Conservation (phyloP, 176 grass and related monocot genomes). For the Puya raimondii region DNA sequence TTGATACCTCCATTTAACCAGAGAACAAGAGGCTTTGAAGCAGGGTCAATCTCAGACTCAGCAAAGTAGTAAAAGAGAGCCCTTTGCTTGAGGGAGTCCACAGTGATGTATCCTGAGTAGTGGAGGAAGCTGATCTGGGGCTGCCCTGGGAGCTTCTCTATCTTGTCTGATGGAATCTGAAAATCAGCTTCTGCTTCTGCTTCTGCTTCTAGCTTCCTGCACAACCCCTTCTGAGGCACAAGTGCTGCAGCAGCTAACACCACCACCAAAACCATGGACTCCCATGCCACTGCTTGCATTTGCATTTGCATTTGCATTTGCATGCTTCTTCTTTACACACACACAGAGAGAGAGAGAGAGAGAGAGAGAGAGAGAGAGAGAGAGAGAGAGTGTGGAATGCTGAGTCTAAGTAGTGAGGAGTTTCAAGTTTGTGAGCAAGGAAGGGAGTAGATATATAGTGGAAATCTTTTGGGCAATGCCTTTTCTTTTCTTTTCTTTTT, state of each 20-base stretch:
- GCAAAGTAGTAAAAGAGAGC: constrained; percentile 96
- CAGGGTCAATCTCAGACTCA: constrained; percentile 72
- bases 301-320: constrained; percentile 7
- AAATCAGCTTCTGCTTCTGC: no score
- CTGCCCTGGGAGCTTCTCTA: constrained; percentile 62
- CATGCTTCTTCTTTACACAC: no score
- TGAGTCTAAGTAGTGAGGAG: neutral
- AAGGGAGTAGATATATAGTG: no score
- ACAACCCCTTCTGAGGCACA: neutral
- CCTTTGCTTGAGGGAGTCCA: constrained; percentile 48
- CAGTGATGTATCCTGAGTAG: constrained; percentile 82
- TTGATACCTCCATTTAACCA: constrained; percentile 98
- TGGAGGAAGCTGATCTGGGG: constrained; percentile 65
- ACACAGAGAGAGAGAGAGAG: no score
- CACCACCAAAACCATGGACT: neutral
- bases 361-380: neutral
- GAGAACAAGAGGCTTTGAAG: constrained; percentile 82
- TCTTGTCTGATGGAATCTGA: constrained; percentile 33
- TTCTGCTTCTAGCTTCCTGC: constrained; percentile 1
- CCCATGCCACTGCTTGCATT: constrained; percentile 16
- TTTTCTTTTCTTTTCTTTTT: no score
- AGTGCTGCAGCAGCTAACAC: neutral
- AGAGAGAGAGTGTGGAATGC: neutral
- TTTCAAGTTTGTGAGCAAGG: no score
- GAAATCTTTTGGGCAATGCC: no score